Evolutionary conservation across 352 stramenopile species (phyloP).

Genomic region (Pythium myriotylum): DNA sequence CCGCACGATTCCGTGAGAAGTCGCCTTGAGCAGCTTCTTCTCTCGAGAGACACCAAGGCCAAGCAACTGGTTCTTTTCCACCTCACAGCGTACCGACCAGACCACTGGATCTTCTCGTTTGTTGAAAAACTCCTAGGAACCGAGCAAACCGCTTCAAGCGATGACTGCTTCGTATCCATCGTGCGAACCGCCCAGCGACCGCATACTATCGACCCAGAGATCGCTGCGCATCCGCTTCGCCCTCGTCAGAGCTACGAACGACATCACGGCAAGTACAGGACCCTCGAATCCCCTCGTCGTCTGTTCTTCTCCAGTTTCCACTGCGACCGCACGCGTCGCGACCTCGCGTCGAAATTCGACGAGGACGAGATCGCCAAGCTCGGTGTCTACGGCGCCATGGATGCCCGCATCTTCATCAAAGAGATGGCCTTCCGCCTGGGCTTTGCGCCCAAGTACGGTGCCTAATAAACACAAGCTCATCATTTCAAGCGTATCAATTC

Average conservation of each 20-base stretch:
- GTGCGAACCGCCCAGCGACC: slow-evolving; percentile 36
- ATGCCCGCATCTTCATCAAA: slow-evolving; percentile 70
- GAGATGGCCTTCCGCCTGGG: slow-evolving; percentile 82
- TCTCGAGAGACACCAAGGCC: slow-evolving; percentile 25
- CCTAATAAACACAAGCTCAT: slow-evolving; percentile 22
- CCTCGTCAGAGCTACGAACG: slow-evolving; percentile 72
- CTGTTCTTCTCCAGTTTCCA: slow-evolving; percentile 62
- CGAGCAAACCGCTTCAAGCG: slow-evolving; percentile 24
- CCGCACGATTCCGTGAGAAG: slow-evolving; percentile 8
- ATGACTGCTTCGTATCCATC: slow-evolving; percentile 47
- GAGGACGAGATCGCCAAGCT: slow-evolving; percentile 48
- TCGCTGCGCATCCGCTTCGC: slow-evolving; percentile 44
- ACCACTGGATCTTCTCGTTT: slow-evolving; percentile 53
- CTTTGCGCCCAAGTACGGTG: slow-evolving; percentile 77
- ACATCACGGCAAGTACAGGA: slow-evolving; percentile 52
- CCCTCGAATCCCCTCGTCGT: slow-evolving; percentile 18
- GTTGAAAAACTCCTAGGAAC: slow-evolving; percentile 25
- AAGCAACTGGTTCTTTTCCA: slow-evolving; percentile 70
- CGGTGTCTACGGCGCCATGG: slow-evolving; percentile 73
- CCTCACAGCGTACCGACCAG: slow-evolving; percentile 25
- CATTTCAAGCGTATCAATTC: too few relatives aligned
- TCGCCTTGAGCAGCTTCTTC: slow-evolving; percentile 37
- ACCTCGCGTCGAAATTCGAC: slow-evolving; percentile 49
- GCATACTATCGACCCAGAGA: slow-evolving; percentile 6
- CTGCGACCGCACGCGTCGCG: slow-evolving; percentile 66